Base-by-base conservation (phyloP, 169 alveolate species). In the Cryptosporidium parvum region DNA sequence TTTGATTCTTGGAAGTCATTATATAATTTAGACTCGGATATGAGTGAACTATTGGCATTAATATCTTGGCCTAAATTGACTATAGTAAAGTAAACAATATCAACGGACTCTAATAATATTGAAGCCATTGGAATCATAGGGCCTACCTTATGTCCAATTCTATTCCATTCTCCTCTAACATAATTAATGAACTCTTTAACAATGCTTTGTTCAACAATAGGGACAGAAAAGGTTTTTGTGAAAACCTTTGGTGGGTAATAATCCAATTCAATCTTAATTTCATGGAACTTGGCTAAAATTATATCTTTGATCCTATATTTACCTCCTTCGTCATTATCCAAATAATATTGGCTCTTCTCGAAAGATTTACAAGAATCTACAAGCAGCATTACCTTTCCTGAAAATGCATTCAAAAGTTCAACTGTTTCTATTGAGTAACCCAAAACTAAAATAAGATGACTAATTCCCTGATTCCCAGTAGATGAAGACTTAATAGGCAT, bases 391-490 rank as follows among this genome's bases (percentile, higher is more conserved):
- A 80, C 26, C 33, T 73, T 80, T 12, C 65, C 75, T 14, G 89
- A 59, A 65, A 80, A 65, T 14, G 89, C 75, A 80, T 80, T 80
- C 70, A 80, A 62, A 5, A 80, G 67, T n/a, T 80, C 89, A 26
- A 80, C 48, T 23, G 51, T 45, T 33, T 80, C 89, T 29, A 80
- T 65, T 16, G 89, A 80, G 26, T 62, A 80, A 14, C 89, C 89
- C 33, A 80, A 65, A 31, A 80, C 75, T 14, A 65, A 65, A 23
- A 62, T 80, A 26, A 62, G 59, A 58, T 26, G 8, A n/a, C 56
- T 33, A 1, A 6, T 80, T 21, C 44, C 44, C 18, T 26, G 31
- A n/a, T 26, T 31, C 44, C 21, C 37, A 21, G 7, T 52, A 3
- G 42, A 35, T 12, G 65, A 42, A 21, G 89, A 80, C 14, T 80